These are phyloP conservation scores for Paramecium biaurelia DNA, from an alignment of 73 alveolate genomes.

Conservation along the genomic window DNA sequence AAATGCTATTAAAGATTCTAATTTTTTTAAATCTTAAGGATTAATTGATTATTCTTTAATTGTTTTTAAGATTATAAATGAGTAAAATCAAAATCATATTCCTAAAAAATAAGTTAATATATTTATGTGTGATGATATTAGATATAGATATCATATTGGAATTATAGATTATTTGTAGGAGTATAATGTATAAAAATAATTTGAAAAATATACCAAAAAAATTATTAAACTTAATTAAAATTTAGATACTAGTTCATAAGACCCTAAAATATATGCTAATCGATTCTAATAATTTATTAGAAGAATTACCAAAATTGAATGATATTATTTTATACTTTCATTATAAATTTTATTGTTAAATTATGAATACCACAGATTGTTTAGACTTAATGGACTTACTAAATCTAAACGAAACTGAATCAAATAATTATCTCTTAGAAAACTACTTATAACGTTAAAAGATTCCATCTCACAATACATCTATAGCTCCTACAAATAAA, in stretches of 20 bases:
- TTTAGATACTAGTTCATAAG: slow-evolving; percentile 56
- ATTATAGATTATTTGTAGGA: slow-evolving; percentile 58
- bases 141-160: slow-evolving; percentile 57
- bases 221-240: slow-evolving; percentile 10
- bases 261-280: slow-evolving; percentile 36
- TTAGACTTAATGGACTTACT: background rate
- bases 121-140: slow-evolving; percentile 47
- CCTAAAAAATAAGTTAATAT: background rate
- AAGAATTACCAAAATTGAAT: slow-evolving; percentile 17
- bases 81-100: background rate
- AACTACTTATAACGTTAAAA: background rate
- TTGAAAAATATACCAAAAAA: slow-evolving; percentile 58
- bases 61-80: slow-evolving; percentile 55
- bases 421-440: background rate
- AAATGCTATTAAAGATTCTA: slow-evolving; percentile 57
- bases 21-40: slow-evolving; percentile 48
- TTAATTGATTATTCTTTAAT: slow-evolving; percentile 59
- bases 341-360: background rate
- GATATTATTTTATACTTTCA: background rate
- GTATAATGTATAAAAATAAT: slow-evolving; percentile 36
- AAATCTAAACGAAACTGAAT: background rate
- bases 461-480: background rate
- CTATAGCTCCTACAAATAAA: background rate
- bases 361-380: background rate
- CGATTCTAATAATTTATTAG: slow-evolving; percentile 42